These are phyloP conservation scores for Endocalyx cinctus DNA, from an alignment of 2,329 filamentous ascomycete genomes.

Conservation along the genomic window DNA sequence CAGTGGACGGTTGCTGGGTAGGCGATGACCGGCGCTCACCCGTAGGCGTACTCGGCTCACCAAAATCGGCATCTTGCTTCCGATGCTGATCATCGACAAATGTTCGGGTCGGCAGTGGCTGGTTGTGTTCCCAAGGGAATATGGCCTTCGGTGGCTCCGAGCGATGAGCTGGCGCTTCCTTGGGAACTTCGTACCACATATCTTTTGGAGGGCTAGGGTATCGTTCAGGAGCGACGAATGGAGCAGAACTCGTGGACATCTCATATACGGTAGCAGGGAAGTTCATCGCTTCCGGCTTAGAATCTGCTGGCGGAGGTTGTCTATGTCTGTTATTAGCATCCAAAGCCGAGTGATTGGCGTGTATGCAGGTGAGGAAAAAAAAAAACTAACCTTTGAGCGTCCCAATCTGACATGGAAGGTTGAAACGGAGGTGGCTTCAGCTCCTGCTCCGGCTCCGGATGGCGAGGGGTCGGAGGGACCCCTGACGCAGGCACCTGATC, in stretches of 20 bases:
- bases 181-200: conserved; percentile 85
- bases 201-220: conserved; percentile 81
- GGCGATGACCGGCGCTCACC: conserved; percentile 13
- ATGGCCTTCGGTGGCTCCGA: conserved; percentile 60
- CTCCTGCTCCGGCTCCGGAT: conserved; percentile 30
- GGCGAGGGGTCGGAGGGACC: conserved; percentile 32
- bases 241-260: conserved; percentile 72
- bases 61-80: conserved; percentile 11
- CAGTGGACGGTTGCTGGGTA: conserved; percentile 22
- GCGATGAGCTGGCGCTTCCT: conserved; percentile 49
- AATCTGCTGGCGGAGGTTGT: conserved; percentile 58
- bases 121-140: conserved; percentile 84
- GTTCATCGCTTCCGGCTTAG: conserved; percentile 79
- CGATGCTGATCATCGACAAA: conserved; percentile 54
- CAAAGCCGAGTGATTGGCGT: too few relatives aligned
- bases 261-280: conserved; percentile 75
- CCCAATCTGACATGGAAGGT: conserved; percentile 38
- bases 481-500: conserved; percentile 30
- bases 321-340: conserved; percentile 32
- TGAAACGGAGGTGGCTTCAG: conserved; percentile 30
- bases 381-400: conserved; percentile 47
- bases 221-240: conserved; percentile 70
- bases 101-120: conserved; percentile 57
- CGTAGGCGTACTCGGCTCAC: conserved; percentile 8
- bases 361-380: too few relatives aligned